phyloP scores from a whole-genome alignment of 2,329 filamentous ascomycete species.

The Seiridium cupressi region DNA sequence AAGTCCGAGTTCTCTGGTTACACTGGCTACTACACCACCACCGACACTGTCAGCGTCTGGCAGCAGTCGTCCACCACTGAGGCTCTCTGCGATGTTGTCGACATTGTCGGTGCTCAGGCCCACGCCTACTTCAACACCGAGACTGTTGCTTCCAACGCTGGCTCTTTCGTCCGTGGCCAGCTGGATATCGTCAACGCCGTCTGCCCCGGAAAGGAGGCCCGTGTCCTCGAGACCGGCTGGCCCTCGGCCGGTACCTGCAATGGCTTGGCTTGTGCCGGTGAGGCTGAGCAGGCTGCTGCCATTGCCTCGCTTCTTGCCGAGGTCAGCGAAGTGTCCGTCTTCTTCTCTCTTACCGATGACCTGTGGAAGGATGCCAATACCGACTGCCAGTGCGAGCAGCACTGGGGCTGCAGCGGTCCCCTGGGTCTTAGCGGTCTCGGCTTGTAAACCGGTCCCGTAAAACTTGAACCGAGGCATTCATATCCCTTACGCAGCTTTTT shows the following conservation, averaged over 20 bases:
- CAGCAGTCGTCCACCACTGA: conserved; percentile 56
- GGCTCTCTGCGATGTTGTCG: conserved; percentile 69
- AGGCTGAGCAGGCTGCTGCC: conserved; percentile 66
- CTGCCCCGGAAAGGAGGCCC: conserved; percentile 70
- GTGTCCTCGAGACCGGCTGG: conserved; percentile 92
- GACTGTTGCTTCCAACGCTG: conserved; percentile 63
- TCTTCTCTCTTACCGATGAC: conserved; percentile 82
- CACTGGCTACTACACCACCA: conserved; percentile 74
- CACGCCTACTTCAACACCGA: conserved; percentile 91
- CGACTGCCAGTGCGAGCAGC: conserved; percentile 69
- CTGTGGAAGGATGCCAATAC: conserved; percentile 73
- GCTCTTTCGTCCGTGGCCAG: conserved; percentile 73
- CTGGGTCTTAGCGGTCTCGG: conserved; percentile 31
- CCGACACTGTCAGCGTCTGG: conserved; percentile 82
- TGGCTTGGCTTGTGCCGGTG: conserved; percentile 68
- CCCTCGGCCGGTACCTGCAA: conserved; percentile 69
- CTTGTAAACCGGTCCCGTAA: neutral
- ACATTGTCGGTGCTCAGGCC: conserved; percentile 81
- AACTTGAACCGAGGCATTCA: neutral
- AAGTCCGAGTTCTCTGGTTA: conserved; percentile 71
- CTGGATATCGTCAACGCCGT: conserved; percentile 66
- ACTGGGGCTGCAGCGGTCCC: conserved; percentile 67
- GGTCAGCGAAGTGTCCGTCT: conserved; percentile 67
- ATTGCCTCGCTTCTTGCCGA: conserved; percentile 67
- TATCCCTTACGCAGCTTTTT: conserved; percentile 10